Evolutionary conservation across 495 filamentous ascomycete species (phyloP), one percentile per base, ranked within the genome.

Genomic region (Podospora sp.): DNA sequence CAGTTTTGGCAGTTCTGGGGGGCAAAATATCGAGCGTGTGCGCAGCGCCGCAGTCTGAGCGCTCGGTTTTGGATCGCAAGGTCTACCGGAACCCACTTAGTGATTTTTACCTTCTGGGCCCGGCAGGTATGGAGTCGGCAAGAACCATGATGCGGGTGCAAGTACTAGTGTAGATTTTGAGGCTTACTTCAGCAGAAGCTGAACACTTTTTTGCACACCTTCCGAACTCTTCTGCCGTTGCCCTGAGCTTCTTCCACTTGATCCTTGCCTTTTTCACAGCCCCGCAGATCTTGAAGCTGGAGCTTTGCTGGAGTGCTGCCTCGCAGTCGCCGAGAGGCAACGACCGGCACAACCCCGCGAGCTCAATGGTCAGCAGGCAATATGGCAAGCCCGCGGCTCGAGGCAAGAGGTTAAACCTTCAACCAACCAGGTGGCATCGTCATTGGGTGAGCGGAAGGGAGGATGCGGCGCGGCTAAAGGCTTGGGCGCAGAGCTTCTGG

Each of bases 401-500:
- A 46, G 46, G 26, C 63, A 36, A 56, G 29, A 65, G 63, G 63
- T 65, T 65, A 65, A 65, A 65, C 18, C 21, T 57, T 63, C 40
- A 46, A 46, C 40, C 40, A 46, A 46, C 40, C 40, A 46, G 40
- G 16, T 6, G 40, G 16, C 40, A 46, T 46, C 40, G 9, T 18
- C 40, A 46, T 53, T 21, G 65, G 26, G 49, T 56, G 46, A 50
- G 50, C 24, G 22, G n/a, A n/a, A 1, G 22, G 29, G 21, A 29
- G 50, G 20, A 33, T 27, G 24, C 65, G 49, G 46, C 65, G 65
- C 60, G 65, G 65, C 65, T 67, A 67, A 67, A 67, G 52, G 35
- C 46, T 66, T 24, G 56, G 57, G 58, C 26, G 55, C 24, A 58
- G 29, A 58, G 29, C 22, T 46, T 46, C 40, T 46, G 12, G 40